A percentile compares a stretch with the other conserved stretches of the same genome.
phyloP scores from a whole-genome alignment of 441 rosid species.

The Melastoma candidum region DNA sequence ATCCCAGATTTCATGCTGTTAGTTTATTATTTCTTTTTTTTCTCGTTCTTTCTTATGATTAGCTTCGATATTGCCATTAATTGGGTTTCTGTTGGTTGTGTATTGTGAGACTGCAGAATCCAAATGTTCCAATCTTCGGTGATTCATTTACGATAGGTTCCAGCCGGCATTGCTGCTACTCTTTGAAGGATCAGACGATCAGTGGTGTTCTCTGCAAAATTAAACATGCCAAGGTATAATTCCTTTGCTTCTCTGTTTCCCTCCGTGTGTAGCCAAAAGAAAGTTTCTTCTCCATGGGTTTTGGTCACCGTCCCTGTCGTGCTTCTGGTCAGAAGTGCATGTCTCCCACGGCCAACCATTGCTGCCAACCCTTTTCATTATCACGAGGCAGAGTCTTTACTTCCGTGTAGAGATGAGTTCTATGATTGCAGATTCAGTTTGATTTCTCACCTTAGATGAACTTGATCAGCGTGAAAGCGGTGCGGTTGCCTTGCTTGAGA shows the following conservation, averaged over 20 bases:
- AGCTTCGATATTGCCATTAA: not conserved
- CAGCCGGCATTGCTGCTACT: slow-evolving; percentile 36
- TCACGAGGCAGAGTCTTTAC: not conserved
- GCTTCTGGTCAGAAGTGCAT: too few relatives aligned
- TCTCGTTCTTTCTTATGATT: too few relatives aligned
- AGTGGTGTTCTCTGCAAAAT: slow-evolving; percentile 56
- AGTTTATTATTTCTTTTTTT: not conserved
- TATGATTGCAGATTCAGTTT: slow-evolving; percentile 53
- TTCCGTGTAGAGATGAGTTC: slow-evolving; percentile 45
- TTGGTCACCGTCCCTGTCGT: too few relatives aligned
- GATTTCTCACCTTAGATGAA: slow-evolving; percentile 65
- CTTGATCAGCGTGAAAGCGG: slow-evolving; percentile 79
- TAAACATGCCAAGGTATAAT: slow-evolving; percentile 49
- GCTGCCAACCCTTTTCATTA: too few relatives aligned
- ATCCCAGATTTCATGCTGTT: not conserved
- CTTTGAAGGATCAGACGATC: slow-evolving; percentile 38
- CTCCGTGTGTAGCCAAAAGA: too few relatives aligned
- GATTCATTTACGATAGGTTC: slow-evolving; percentile 50
- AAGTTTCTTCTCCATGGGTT: too few relatives aligned
- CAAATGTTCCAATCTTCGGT: slow-evolving; percentile 27
- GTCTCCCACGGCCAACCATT: too few relatives aligned
- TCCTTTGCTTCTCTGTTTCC: not conserved
- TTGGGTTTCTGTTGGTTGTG: not conserved
- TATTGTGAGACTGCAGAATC: slow-evolving; percentile 38
- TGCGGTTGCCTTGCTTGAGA: slow-evolving; percentile 58